These are phyloP conservation scores for Chlamydomonas reinhardtii DNA, from an alignment of 163 green algal species.

Conservation along the genomic window DNA sequence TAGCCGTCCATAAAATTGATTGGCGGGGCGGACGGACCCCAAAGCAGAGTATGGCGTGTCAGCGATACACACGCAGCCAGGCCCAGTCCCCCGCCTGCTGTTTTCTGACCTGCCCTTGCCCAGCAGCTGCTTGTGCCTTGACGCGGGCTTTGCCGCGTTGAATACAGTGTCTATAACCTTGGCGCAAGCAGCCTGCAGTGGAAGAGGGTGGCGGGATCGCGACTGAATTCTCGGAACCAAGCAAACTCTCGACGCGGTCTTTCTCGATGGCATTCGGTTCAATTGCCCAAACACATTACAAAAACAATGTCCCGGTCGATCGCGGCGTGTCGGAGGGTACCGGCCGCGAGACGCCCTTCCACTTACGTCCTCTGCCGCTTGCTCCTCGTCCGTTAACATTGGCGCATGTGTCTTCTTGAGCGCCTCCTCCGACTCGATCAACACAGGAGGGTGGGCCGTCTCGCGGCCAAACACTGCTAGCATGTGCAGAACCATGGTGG, in stretches of 20 bases:
- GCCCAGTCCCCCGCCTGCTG: neutral
- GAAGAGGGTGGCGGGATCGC: too few relatives aligned
- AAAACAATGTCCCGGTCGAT: too few relatives aligned
- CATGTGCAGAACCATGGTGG: constrained; percentile 37
- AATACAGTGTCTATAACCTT: constrained; percentile 23
- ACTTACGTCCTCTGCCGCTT: constrained; percentile 11
- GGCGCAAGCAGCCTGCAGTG: constrained; percentile 11
- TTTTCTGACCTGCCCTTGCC: constrained; percentile 14
- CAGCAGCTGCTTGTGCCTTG: constrained; percentile 36
- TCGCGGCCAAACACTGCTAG: constrained; percentile 37
- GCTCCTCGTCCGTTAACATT: constrained; percentile 5
- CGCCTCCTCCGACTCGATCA: constrained; percentile 37
- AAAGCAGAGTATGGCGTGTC: too few relatives aligned
- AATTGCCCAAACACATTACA: neutral
- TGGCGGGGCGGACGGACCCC: too few relatives aligned
- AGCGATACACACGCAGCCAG: neutral
- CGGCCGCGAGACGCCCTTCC: too few relatives aligned
- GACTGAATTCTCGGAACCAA: neutral
- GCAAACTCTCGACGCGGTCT: neutral
- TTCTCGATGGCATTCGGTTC: neutral
- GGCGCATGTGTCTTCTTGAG: constrained; percentile 15
- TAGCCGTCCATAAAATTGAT: too few relatives aligned
- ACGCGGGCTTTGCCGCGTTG: neutral
- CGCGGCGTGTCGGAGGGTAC: neutral
- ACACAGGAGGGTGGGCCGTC: constrained; percentile 33